Evolutionary conservation across 768 basidiomycete species (phyloP).

Genomic region (Kwoniella europaea): DNA sequence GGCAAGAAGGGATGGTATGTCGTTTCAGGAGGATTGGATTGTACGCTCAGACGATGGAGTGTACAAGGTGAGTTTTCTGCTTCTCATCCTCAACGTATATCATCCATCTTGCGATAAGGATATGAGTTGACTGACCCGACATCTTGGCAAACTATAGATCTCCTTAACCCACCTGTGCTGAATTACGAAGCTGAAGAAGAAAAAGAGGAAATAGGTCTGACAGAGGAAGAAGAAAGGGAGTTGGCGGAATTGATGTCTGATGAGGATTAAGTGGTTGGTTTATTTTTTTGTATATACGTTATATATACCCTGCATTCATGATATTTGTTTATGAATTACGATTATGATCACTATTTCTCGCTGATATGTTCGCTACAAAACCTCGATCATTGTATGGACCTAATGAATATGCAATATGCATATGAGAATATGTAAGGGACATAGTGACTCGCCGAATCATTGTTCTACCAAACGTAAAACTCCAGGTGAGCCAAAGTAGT

Average conservation of each 20-base stretch:
- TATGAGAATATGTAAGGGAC: conserved; percentile 35
- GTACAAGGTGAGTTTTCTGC: conserved; percentile 64
- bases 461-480: conserved; percentile 16
- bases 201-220: conserved; percentile 62
- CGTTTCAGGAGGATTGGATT: conserved; percentile 80
- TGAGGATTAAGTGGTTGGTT: conserved; percentile 23
- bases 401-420: background rate
- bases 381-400: no score
- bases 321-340: no score
- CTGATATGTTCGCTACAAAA: no score
- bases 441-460: conserved; percentile 52
- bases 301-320: conserved; percentile 5
- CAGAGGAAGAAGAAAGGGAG: conserved; percentile 89
- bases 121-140: background rate
- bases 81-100: no score
- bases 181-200: conserved; percentile 44
- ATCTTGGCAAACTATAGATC: conserved; percentile 19
- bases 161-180: conserved; percentile 48
- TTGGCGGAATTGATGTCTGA: conserved; percentile 75
- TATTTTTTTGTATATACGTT: background rate
- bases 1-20: conserved; percentile 76
- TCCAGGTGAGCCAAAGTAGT: conserved; percentile 54
- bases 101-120: background rate
- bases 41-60: conserved; percentile 84
- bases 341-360: background rate